Conservation (phyloP, 2,329 filamentous ascomycete genomes). For the Alternaria triticimaculans region DNA sequence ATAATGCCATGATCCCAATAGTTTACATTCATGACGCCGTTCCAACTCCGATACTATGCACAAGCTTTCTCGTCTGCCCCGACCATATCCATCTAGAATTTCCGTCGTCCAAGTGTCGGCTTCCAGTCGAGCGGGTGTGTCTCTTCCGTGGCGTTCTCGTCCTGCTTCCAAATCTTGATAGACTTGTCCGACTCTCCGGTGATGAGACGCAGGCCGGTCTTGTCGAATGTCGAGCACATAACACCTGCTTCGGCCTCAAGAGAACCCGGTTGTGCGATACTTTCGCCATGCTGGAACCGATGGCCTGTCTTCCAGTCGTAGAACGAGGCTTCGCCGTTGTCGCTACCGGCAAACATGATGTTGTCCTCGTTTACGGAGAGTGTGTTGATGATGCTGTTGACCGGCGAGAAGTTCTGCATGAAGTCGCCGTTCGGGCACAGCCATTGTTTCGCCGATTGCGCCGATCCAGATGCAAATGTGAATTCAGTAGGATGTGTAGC, state of each 20-base stretch:
- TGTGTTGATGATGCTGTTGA: conserved; percentile 96
- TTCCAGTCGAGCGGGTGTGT: conserved; percentile 93
- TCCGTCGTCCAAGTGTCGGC: conserved; percentile 77
- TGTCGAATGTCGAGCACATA: conserved; percentile 92
- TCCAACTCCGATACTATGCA: conserved; percentile 8
- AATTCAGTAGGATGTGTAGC: conserved; percentile 90
- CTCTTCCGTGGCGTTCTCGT: conserved; percentile 88
- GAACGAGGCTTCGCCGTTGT: conserved; percentile 96
- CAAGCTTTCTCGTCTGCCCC: background rate
- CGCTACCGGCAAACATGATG: conserved; percentile 90
- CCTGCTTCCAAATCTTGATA: conserved; percentile 95
- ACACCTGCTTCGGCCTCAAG: conserved; percentile 93
- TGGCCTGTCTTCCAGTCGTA: conserved; percentile 99
- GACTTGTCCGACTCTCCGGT: conserved; percentile 92
- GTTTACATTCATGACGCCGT: conserved; percentile 12
- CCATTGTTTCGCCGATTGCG: conserved; percentile 98
- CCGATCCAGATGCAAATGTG: conserved; percentile 92
- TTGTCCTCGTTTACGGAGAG: conserved; percentile 93
- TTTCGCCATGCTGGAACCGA: conserved; percentile 87
- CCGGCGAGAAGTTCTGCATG: conserved; percentile 98
- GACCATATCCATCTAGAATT: conserved; percentile 54
- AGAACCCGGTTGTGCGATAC: conserved; percentile 90
- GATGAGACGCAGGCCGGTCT: conserved; percentile 85
- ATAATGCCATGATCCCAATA: conserved; percentile 1
- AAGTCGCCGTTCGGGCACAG: conserved; percentile 97